Base-by-base conservation (phyloP, 2,329 filamentous ascomycete genomes). In the Phialophora verrucosa region DNA sequence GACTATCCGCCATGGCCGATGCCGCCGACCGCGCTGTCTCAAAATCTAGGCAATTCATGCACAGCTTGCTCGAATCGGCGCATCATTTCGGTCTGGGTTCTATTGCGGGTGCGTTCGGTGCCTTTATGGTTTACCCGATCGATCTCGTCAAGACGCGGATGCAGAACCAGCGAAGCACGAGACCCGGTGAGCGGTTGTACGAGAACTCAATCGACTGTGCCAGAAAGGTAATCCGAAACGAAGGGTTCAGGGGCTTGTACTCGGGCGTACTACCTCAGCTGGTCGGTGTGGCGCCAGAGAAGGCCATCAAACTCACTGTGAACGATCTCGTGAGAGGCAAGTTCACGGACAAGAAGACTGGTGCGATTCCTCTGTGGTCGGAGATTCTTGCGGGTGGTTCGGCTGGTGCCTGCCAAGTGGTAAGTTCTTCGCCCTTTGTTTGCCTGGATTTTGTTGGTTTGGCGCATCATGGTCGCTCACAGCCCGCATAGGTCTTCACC, bases 101-200 rank as follows among this genome's bases (percentile, higher is more conserved):
- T 77, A 73, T 97, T 72, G 95, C 95, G 7, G 95, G 95, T 80
- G 95, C 95, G 10, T 99, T 99, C 76, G 95, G 95, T 77, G 95
- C 95, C 12, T 98, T 99, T 78, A 97, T 99, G 92, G 95, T 99
- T 62, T 99, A 99, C 78, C 95, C 95, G 27, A 98, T 99, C 76
- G 95, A 99, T 82, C 83, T 99, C 68, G 95, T 99, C 78, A 99
- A 99, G 87, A 99, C 95, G 1, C 89, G 95, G 68, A 91, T 99
- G 89, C 95, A 99, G 81, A 99, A 99, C 82, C 95, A 99, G 83
- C 88, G 95, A 72, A 88, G 88, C 59, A 87, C 87, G 4, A 87
- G 90, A 59, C 92, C 93, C 0, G 95, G 95, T 64, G 90, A 97
- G 78, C 84, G 91, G 68, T 81, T 98, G 68, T 99, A 99, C 83